phyloP scores from a whole-genome alignment of 1,284 basidiomycete genomes.

The Apiotrichum sp. region DNA sequence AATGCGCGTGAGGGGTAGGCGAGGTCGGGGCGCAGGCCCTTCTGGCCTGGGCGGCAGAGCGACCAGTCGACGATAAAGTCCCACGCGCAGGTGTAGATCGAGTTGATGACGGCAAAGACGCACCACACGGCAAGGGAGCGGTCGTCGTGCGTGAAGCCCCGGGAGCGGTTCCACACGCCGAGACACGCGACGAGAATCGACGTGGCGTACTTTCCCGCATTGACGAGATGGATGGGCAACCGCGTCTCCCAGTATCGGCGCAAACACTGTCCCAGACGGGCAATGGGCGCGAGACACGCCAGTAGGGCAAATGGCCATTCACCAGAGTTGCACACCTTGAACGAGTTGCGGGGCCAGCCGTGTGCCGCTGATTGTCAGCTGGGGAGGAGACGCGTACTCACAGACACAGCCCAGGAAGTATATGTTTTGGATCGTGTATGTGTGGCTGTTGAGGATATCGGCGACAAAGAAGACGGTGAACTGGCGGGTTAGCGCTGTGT shows the following conservation, averaged over 20 bases:
- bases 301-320: conserved; percentile 54
- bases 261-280: conserved; percentile 77
- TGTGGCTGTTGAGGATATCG: conserved; percentile 69
- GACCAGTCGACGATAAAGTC: conserved; percentile 57
- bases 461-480: conserved; percentile 50
- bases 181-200: conserved; percentile 60
- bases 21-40: conserved; percentile 68
- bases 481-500: conserved; percentile 65
- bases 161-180: conserved; percentile 68
- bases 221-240: conserved; percentile 72
- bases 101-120: conserved; percentile 57
- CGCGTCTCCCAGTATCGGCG: conserved; percentile 76
- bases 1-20: conserved; percentile 55
- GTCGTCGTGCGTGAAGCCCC: conserved; percentile 48
- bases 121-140: conserved; percentile 59
- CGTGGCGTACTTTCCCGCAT: conserved; percentile 70
- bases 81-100: conserved; percentile 71
- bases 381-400: conserved; percentile 31
- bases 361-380: conserved; percentile 34
- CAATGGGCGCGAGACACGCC: conserved; percentile 47
- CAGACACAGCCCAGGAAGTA: conserved; percentile 49
- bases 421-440: conserved; percentile 66
- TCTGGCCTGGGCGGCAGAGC: conserved; percentile 59
- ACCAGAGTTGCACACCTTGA: conserved; percentile 61
- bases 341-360: conserved; percentile 31